These are phyloP conservation scores for Exophiala spinifera DNA, from an alignment of 2,329 filamentous ascomycete species.

Conservation along the genomic window DNA sequence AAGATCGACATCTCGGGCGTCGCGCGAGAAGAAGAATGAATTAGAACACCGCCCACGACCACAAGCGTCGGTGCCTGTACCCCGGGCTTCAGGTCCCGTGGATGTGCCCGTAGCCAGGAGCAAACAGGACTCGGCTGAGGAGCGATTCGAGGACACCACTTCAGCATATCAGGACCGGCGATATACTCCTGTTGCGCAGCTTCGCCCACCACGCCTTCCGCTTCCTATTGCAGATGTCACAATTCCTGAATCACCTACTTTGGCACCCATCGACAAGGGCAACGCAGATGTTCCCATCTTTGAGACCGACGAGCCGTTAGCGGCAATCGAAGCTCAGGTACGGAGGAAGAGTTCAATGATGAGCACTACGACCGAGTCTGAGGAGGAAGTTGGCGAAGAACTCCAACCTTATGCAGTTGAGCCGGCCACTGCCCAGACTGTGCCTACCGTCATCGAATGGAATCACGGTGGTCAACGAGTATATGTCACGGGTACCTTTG, in stretches of 20 bases:
- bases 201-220: slow-evolving; percentile 75
- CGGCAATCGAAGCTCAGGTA: slow-evolving; percentile 50
- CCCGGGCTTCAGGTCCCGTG: slow-evolving; percentile 26
- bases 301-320: slow-evolving; percentile 44
- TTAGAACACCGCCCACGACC: slow-evolving; percentile 15
- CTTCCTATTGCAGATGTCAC: slow-evolving; percentile 93
- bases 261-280: slow-evolving; percentile 64
- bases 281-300: slow-evolving; percentile 55
- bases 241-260: slow-evolving; percentile 84
- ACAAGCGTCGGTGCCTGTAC: slow-evolving; percentile 16
- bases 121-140: slow-evolving; percentile 23
- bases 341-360: slow-evolving; percentile 56
- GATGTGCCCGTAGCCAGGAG: slow-evolving; percentile 30
- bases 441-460: slow-evolving; percentile 87
- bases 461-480: slow-evolving; percentile 77
- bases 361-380: slow-evolving; percentile 62
- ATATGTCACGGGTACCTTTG: slow-evolving; percentile 92
- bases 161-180: slow-evolving; percentile 22
- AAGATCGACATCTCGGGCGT: slow-evolving; percentile 21
- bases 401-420: slow-evolving; percentile 58
- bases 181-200: slow-evolving; percentile 24
- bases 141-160: slow-evolving; percentile 21
- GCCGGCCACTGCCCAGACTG: slow-evolving; percentile 67
- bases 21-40: slow-evolving; percentile 19
- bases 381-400: slow-evolving; percentile 72